A percentile compares a stretch with the other conserved stretches of the same genome.
Conservation (phyloP, 176 grass and related monocot genomes). For the Zizania latifolia region DNA sequence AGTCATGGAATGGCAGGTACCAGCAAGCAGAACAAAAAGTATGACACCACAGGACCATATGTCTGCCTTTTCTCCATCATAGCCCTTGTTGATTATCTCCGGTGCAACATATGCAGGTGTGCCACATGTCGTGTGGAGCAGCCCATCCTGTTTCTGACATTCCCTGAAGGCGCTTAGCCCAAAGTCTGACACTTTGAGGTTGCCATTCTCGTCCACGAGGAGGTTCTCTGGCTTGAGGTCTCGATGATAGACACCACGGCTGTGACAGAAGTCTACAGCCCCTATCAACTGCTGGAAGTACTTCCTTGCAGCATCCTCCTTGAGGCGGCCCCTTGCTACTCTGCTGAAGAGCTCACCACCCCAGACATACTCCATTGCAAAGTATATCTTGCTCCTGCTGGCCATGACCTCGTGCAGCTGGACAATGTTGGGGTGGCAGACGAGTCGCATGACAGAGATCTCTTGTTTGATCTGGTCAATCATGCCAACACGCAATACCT, state of each 20-base stretch:
- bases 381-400: slow-evolving; percentile 92
- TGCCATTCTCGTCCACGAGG: slow-evolving; percentile 71
- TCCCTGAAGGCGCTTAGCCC: slow-evolving; percentile 64
- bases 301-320: slow-evolving; percentile 53
- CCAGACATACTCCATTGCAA: slow-evolving; percentile 78
- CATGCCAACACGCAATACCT: slow-evolving; percentile 74
- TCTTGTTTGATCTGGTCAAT: slow-evolving; percentile 88
- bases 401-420: slow-evolving; percentile 96
- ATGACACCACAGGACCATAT: slow-evolving; percentile 93
- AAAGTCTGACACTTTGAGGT: slow-evolving; percentile 85
- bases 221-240: slow-evolving; percentile 94
- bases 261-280: slow-evolving; percentile 85
- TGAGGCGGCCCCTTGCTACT: slow-evolving; percentile 58
- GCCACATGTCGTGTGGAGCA: slow-evolving; percentile 76
- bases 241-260: slow-evolving; percentile 79
- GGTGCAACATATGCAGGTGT: slow-evolving; percentile 85
- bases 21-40: slow-evolving; percentile 70
- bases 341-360: slow-evolving; percentile 71
- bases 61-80: slow-evolving; percentile 85
- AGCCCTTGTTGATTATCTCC: slow-evolving; percentile 83
- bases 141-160: slow-evolving; percentile 61
- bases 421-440: slow-evolving; percentile 75
- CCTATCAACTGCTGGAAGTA: slow-evolving; percentile 79
- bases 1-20: slow-evolving; percentile 83
- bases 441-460: slow-evolving; percentile 72